Conservation (phyloP, 2,329 filamentous ascomycete genomes). For the Hortaea werneckii region DNA sequence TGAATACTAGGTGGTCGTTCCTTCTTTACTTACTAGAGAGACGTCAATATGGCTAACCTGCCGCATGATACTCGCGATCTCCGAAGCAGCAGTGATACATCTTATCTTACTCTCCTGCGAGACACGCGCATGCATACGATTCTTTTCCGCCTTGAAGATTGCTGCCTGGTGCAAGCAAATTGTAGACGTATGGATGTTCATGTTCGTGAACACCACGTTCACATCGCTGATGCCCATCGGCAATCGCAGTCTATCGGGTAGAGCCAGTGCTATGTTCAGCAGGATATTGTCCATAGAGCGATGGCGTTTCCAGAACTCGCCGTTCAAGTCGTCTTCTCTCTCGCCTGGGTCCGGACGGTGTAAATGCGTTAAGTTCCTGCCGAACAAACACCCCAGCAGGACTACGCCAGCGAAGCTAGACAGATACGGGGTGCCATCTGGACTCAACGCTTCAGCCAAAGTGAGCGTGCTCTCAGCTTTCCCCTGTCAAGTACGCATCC, state of each 20-base stretch:
- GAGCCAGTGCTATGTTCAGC: conserved; percentile 70
- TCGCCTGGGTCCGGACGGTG: conserved; percentile 78
- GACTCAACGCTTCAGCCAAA: conserved; percentile 58
- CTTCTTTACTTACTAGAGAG: conserved; percentile 53
- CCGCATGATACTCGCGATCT: conserved; percentile 90
- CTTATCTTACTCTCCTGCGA: conserved; percentile 84
- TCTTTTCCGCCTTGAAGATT: conserved; percentile 93
- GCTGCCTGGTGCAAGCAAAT: conserved; percentile 98
- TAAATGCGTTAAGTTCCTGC: conserved; percentile 80
- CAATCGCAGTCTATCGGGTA: conserved; percentile 73
- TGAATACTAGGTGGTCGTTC: neutral
- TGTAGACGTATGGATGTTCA: conserved; percentile 92
- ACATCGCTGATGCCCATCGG: conserved; percentile 65
- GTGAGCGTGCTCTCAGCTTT: conserved; percentile 61
- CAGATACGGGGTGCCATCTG: conserved; percentile 61
- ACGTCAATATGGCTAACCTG: conserved; percentile 88
- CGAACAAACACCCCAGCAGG: conserved; percentile 80
- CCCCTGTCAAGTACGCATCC: conserved; percentile 72
- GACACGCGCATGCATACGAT: conserved; percentile 64
- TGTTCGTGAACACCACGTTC: conserved; percentile 88
- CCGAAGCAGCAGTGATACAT: conserved; percentile 85
- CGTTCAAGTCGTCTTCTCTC: conserved; percentile 76
- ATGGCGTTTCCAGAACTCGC: conserved; percentile 92
- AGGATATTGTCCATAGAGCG: conserved; percentile 81
- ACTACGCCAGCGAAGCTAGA: conserved; percentile 72